Evolutionary conservation across 2,329 filamentous ascomycete genomes (phyloP).

Genomic region (Botrytis cinerea): DNA sequence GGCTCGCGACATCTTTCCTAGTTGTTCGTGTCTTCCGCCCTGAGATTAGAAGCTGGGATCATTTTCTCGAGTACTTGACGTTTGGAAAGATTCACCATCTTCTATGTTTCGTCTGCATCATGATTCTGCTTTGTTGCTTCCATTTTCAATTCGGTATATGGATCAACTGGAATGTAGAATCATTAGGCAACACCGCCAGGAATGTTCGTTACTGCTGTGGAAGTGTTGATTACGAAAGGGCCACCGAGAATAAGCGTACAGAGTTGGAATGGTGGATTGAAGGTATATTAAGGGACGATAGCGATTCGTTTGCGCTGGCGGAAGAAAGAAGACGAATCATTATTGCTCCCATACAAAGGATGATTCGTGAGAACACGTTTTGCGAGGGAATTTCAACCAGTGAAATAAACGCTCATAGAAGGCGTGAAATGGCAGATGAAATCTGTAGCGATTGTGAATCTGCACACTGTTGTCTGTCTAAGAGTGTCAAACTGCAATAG

Average conservation of each 20-base stretch:
- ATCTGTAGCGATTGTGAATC: neutral
- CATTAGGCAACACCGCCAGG: fast-evolving
- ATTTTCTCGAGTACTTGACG: neutral
- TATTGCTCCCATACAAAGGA: neutral
- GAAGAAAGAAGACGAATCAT: neutral
- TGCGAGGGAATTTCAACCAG: neutral
- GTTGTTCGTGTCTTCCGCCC: neutral
- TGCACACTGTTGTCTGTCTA: neutral
- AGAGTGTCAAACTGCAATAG: neutral
- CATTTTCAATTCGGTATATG: too few species aligned
- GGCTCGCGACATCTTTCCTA: fast-evolving
- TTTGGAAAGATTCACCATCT: neutral
- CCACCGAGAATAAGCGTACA: neutral
- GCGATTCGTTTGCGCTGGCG: neutral
- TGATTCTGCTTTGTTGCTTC: neutral
- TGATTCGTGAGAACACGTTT: neutral
- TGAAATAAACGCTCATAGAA: too few species aligned
- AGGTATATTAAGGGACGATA: neutral
- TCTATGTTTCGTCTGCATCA: neutral
- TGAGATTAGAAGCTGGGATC: neutral
- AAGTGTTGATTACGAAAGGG: neutral
- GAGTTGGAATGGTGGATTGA: slow-evolving; percentile 8
- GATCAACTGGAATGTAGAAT: fast-evolving
- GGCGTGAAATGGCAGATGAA: neutral
- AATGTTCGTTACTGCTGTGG: neutral